Percentiles rank a stretch among this genome's conserved stretches.
phyloP scores from a whole-genome alignment of 202 grass and related monocot genomes.

The Panicum virgatum region DNA sequence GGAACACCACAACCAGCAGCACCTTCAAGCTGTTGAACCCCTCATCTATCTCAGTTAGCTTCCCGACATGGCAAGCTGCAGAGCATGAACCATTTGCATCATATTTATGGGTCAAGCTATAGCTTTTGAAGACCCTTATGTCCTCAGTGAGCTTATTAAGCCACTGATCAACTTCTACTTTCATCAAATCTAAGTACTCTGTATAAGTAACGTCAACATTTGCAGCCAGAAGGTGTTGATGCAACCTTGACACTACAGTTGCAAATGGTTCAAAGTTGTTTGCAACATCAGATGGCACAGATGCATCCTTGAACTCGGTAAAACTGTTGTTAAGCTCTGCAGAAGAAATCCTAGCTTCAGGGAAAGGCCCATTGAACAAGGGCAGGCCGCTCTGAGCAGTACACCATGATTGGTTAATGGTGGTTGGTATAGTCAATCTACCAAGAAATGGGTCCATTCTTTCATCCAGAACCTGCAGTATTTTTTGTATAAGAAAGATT shows the following conservation, averaged over 20 bases:
- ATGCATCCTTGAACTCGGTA: not conserved
- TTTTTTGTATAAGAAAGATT: slow-evolving; percentile 3
- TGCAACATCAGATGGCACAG: not conserved
- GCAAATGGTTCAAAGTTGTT: slow-evolving; percentile 32
- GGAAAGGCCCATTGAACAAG: slow-evolving; percentile 2
- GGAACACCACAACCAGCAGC: slow-evolving; percentile 61
- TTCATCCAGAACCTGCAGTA: slow-evolving; percentile 49
- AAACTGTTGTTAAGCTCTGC: not conserved
- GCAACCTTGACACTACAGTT: slow-evolving; percentile 36
- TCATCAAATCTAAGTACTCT: slow-evolving; percentile 53
- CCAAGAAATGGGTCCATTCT: slow-evolving; percentile 34
- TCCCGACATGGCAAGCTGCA: slow-evolving; percentile 15
- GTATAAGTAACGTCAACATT: slow-evolving; percentile 35
- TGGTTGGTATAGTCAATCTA: slow-evolving; percentile 18
- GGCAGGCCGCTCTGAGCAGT: slow-evolving; percentile 18
- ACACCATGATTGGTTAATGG: slow-evolving; percentile 12
- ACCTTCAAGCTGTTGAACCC: slow-evolving; percentile 60
- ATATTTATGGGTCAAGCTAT: slow-evolving; percentile 11
- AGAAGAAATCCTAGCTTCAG: not conserved
- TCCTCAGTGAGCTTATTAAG: slow-evolving; percentile 57
- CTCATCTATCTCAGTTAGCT: slow-evolving; percentile 56
- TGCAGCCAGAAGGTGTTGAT: slow-evolving; percentile 41
- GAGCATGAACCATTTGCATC: slow-evolving; percentile 34
- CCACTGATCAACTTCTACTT: slow-evolving; percentile 40
- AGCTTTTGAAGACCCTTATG: slow-evolving; percentile 38